These are phyloP conservation scores for Aspergillus conjunctus DNA, from an alignment of 495 filamentous ascomycete genomes.

Conservation along the genomic window DNA sequence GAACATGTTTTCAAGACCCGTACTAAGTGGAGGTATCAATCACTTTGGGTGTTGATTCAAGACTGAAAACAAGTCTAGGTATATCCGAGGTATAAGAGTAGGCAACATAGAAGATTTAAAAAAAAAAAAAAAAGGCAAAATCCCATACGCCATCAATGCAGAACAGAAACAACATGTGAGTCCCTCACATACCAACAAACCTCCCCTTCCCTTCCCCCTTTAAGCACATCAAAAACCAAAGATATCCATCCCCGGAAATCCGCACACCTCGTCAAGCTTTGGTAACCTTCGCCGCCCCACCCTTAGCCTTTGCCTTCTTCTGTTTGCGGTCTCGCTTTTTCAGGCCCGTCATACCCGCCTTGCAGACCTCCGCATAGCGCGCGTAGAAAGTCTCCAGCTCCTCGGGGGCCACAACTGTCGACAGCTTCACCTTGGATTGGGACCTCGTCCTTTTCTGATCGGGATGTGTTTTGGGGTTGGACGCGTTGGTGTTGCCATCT, in stretches of 20 bases:
- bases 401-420: slow-evolving; percentile 75
- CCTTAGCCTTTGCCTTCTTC: slow-evolving; percentile 72
- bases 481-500: slow-evolving; percentile 60
- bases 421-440: slow-evolving; percentile 71
- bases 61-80: slow-evolving; percentile 7
- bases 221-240: neutral
- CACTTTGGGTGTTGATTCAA: slow-evolving; percentile 2
- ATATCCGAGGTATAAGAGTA: slow-evolving; percentile 5
- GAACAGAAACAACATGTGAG: neutral
- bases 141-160: slow-evolving; percentile 18
- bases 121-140: neutral
- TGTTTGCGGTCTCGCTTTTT: slow-evolving; percentile 95
- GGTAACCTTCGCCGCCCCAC: slow-evolving; percentile 51
- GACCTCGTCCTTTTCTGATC: slow-evolving; percentile 35
- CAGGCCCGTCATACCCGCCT: slow-evolving; percentile 79
- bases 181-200: neutral
- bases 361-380: slow-evolving; percentile 90
- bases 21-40: too few relatives aligned
- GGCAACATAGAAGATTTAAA: neutral
- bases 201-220: too few relatives aligned
- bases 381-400: slow-evolving; percentile 79
- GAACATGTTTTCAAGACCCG: too few relatives aligned
- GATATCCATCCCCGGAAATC: neutral
- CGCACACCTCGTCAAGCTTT: slow-evolving; percentile 35
- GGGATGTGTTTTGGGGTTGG: slow-evolving; percentile 38